Evolutionary conservation across 805 yeast species (phyloP), one percentile per base, ranked within the genome.

Genomic region (Myxozyma kluyveri): DNA sequence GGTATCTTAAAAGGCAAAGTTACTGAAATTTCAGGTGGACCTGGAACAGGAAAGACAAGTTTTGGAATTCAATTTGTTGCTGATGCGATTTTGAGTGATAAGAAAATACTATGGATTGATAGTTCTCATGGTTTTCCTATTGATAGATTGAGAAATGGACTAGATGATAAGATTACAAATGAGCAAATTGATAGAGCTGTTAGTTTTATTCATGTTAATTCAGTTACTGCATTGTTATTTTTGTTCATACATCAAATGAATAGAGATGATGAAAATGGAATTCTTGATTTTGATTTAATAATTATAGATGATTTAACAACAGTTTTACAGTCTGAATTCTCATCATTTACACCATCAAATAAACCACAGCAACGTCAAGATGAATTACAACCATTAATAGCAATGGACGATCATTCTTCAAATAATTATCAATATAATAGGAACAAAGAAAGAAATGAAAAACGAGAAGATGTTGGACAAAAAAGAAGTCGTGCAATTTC

Each of bases 41-140:
- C 56, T 4, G 60, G 60, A n/a, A 40, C 47, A 19, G 60, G 60
- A 6, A 56, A 56, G 50, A 56, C 60, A 10, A 42, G 50, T 19
- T 10, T 55, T 19, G 59, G 56, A 22, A 18, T 53, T 3, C 57
- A 53, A 35, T 31, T 53, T 21, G 55, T 42, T 5, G 32, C 37
- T 10, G 23, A 48, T 22, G 57, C 57, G 19, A 36, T 47, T 9
- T 10, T 18, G 38, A 22, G 35, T 12, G 12, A 29, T 14, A 27
- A 35, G 23, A 47, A 47, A 36, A 53, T 54, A 10, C 45, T 54
- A n/a, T 54, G 59, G 59, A 50, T 54, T 12, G 59, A 54, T 32
- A 53, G 51, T 7, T 43, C 50, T n/a, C 32, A 44, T 26, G 22
- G n/a, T n/a, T n/a, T n/a, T n/a, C n/a, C n/a, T n/a, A n/a, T n/a